Base-by-base conservation (phyloP, 2,329 filamentous ascomycete genomes). In the Talaromyces sp. region DNA sequence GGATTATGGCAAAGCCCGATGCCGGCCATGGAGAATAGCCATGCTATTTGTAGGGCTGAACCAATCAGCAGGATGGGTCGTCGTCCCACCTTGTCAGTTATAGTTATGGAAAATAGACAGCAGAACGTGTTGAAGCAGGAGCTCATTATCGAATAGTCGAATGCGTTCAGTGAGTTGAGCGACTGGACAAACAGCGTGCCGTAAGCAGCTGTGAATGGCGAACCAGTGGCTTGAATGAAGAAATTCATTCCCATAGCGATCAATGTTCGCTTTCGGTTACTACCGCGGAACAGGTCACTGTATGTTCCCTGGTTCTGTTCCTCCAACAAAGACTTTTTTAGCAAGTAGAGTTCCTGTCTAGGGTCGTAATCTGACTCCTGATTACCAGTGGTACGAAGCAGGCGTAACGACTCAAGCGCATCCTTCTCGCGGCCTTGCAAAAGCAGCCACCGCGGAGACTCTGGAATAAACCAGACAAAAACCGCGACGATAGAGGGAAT, bases 121-220 rank as follows among this genome's bases (percentile, higher is more conserved):
- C 40, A 40, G 40, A 59, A 68, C 1, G 69, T 67, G 29, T 70
- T 70, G 64, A 71, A 65, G 67, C 69, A 69, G 66, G 47, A 65
- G 34, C 65, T 68, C 77, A 85, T 81, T 58, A 85, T 79, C 7
- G 78, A 78, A 70, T 79, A 84, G 54, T 80, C 76, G 72, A 85
- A 85, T n/a, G 64, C 43, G 11, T 66, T 66, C 53, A 66, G 29
- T 31, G 64, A 66, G 47, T 66, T 45, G 22, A 66, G 60, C 10
- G 64, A 66, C 45, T 66, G 64, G 1, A 66, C 59, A 36, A 63
- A 66, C 17, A 66, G 27, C 7, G 64, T 66, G 29, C 59, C 51
- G 38, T 66, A 66, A 43, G 64, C 64, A n/a, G 64, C 64, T n/a
- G 64, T 66, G n/a, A 66, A 66, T 2, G 64, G 64, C 2, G 64